phyloP scores from a whole-genome alignment of 1,139 yeast species.

The Wickerhamomyces sp. region DNA sequence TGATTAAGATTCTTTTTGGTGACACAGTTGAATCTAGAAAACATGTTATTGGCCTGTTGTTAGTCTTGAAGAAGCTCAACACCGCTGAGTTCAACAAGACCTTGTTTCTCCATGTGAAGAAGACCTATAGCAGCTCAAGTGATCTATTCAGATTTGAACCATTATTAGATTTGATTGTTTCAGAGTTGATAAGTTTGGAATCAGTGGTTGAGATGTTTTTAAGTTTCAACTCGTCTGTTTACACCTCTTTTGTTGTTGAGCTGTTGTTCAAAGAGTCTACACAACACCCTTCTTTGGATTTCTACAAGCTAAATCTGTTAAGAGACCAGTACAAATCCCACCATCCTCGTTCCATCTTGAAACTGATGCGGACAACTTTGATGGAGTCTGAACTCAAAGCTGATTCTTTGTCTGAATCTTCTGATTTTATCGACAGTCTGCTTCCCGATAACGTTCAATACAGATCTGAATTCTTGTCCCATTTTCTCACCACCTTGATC shows the following conservation, averaged over 20 bases:
- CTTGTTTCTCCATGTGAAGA: constrained; percentile 21
- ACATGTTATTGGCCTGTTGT: constrained; percentile 18
- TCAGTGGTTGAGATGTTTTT: constrained; percentile 29
- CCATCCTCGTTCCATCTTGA: constrained; percentile 7
- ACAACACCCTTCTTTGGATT: constrained; percentile 17
- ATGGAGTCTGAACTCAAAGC: constrained; percentile 10
- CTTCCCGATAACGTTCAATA: constrained; percentile 15
- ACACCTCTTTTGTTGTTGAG: constrained; percentile 23
- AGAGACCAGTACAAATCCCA: constrained; percentile 14
- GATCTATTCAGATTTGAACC: constrained; percentile 25
- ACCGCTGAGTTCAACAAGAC: constrained; percentile 27
- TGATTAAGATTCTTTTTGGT: constrained; percentile 17
- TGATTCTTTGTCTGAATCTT: constrained; percentile 20
- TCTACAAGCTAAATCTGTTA: constrained; percentile 12
- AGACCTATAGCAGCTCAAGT: constrained; percentile 20
- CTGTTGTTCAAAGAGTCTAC: constrained; percentile 25
- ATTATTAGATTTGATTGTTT: constrained; percentile 28
- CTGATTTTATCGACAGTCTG: constrained; percentile 18
- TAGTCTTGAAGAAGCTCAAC: constrained; percentile 23
- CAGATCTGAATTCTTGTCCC: constrained; percentile 12
- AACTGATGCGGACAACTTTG: constrained; percentile 12
- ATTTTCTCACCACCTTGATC: constrained; percentile 13
- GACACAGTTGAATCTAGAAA: constrained; percentile 3
- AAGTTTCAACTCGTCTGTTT: constrained; percentile 14
- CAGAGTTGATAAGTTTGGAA: constrained; percentile 31